Base-by-base conservation (phyloP, 805 yeast species). In the Ogataea nitratoaversa region DNA sequence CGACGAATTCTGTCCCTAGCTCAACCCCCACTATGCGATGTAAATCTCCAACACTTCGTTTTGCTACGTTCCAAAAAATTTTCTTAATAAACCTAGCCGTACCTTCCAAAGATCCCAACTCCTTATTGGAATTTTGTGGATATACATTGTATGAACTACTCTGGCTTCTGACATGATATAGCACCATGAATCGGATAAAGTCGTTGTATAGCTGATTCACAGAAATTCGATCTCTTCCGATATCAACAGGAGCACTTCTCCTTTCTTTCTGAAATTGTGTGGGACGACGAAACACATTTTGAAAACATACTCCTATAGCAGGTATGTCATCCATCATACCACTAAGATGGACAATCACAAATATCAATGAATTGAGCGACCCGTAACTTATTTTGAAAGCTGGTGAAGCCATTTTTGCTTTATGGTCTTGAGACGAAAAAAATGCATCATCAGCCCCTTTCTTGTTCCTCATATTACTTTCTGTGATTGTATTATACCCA, bases 1-100 rank as follows among this genome's bases (percentile, higher is more conserved):
- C 36, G 2, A 32, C 24, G 30, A 40, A 40, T 4, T 32, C 33
- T 4, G 9, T 9, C 12, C 39, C 43, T 12, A 40, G 20, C 9
- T 40, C 39, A 4, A 14, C 22, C 8, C 43, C 39, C 20, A 40
- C 34, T 2, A 35, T n/a, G 13, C 19, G 8, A 14, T 25, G 35
- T 16, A 40, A 40, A 9, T 37, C 12, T 8, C 27, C 19, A 16
- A 30, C 14, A 14, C 24, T 19, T 18, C 28, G 5, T 4, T 4
- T 11, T 1, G 33, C 13, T 8, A 34, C n/a, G 22, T 35, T 35
- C 36, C 35, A 40, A 5, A 40, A 20, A 5, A 35, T 19, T n/a
- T 30, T 23, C 8, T 30, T 16, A 5, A 35, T 9, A 14, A 40
- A 35, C 20, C 22, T 35, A 13, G 3, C 11, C 3, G 32, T 34